Evolutionary conservation across 805 yeast species (phyloP), one percentile per base, ranked within the genome.

Genomic region (Brettanomyces bruxellensis): DNA sequence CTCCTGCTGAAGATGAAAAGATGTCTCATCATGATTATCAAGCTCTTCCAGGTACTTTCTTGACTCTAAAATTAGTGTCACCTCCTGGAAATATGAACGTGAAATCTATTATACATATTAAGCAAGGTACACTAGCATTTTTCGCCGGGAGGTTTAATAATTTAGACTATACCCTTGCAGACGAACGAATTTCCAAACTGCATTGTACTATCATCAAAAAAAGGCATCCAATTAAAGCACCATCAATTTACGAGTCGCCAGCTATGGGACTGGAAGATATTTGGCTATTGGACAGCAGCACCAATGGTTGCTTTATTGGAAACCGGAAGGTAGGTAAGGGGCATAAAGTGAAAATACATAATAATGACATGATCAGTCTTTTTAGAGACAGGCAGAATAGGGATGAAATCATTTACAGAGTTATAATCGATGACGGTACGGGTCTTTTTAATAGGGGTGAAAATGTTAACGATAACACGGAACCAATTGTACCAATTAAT

Each of bases 231-330:
- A 74, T 78, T 3, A 53, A 56, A 7, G 73, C 75, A 12, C 67
- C 70, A 30, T 70, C 79, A 32, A 71, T 81, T 4, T 77, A 68
- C 57, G 87, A 81, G 53, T 77, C 84, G 8, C 88, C 90, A 0
- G 89, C 88, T 0, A 83, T 78, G 63, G 69, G 66, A n/a, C 64
- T 81, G 6, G 86, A 81, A 47, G 89, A 81, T 57, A 70, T 86
- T 13, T 88, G 95, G 95, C 66, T 90, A 30, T 64, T 86, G 41
- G 96, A 89, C 54, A 76, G 71, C 50, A 83, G 93, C 47, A 78
- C 95, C 0, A 90, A 89, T 61, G 83, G 86, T 2, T 85, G 96
- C 58, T 77, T 70, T 54, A 74, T 90, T 6, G 86, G 88, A 55
- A 75, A 75, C 6, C 61, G 66, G 6, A 71, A 71, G 43, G 59